Conservation (phyloP, 2,329 filamentous ascomycete species). For the Aspergillus pseudoglaucus region DNA sequence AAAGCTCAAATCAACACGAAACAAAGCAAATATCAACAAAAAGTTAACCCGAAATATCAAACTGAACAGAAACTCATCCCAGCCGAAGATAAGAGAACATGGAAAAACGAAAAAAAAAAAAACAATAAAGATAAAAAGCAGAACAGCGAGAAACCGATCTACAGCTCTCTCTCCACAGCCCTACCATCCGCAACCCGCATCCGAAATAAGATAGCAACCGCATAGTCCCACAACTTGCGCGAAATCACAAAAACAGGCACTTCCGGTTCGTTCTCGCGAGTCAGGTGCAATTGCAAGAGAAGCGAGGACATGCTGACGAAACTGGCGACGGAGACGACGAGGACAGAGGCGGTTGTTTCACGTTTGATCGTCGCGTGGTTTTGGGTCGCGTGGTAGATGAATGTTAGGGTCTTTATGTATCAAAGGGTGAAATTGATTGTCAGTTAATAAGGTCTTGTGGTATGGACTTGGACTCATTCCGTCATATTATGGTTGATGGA, state of each 20-base stretch:
- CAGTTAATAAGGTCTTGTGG: not conserved
- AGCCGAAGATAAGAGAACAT: not conserved
- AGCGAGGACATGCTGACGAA: conserved; percentile 69
- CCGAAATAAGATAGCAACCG: conserved; percentile 26
- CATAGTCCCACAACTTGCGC: conserved; percentile 36
- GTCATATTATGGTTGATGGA: not conserved
- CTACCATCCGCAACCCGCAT: conserved; percentile 29
- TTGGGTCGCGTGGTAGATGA: conserved; percentile 70
- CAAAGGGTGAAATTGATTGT: not conserved
- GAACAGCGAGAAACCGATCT: not conserved
- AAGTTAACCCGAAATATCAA: not conserved
- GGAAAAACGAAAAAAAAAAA: not conserved
- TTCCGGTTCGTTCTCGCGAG: conserved; percentile 54
- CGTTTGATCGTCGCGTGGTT: conserved; percentile 73
- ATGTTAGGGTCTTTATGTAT: conserved; percentile 56
- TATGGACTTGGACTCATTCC: not conserved
- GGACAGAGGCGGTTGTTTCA: conserved; percentile 70
- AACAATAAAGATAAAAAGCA: not conserved
- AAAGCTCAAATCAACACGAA: too few species aligned
- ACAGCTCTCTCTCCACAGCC: not conserved
- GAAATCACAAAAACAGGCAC: conserved; percentile 52
- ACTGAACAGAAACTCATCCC: not conserved
- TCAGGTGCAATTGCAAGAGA: conserved; percentile 60
- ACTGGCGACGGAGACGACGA: conserved; percentile 68
- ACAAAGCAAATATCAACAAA: too few species aligned